Conservation (phyloP, 163 green algal species). For the Picocystis sp. region DNA sequence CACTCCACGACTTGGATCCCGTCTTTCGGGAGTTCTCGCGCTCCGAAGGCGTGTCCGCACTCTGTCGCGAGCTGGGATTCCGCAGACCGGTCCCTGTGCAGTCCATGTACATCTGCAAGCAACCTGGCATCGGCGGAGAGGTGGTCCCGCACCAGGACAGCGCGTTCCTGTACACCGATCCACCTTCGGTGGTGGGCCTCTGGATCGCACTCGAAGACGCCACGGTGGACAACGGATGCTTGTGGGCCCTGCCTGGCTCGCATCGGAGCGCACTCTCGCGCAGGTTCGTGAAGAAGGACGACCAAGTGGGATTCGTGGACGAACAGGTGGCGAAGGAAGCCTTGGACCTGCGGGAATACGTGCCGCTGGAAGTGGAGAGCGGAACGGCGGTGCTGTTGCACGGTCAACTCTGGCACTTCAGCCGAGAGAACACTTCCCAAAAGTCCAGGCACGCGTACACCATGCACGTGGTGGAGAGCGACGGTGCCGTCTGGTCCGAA, state of each 20-base stretch:
- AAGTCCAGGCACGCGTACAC: conserved; percentile 62
- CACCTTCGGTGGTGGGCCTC: conserved; percentile 61
- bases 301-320: conserved; percentile 30
- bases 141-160: conserved; percentile 80
- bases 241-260: conserved; percentile 39
- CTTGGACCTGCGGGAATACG: conserved; percentile 53
- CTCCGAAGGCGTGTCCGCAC: conserved; percentile 29
- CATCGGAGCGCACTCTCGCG: conserved; percentile 28
- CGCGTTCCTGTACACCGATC: conserved; percentile 43
- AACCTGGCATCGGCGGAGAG: conserved; percentile 57
- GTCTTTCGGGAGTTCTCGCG: conserved; percentile 66
- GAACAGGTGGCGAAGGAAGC: not conserved
- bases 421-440: conserved; percentile 47
- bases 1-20: conserved; percentile 88
- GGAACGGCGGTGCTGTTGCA: conserved; percentile 87
- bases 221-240: conserved; percentile 58
- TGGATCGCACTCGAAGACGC: conserved; percentile 92
- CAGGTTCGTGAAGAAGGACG: conserved; percentile 30
- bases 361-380: conserved; percentile 46
- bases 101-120: conserved; percentile 91
- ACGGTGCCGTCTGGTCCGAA: conserved; percentile 25
- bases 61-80: conserved; percentile 54
- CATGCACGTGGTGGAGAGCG: conserved; percentile 65
- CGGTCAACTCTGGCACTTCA: conserved; percentile 20
- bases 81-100: conserved; percentile 60